Percentiles rank a stretch among this genome's conserved stretches.
Conservation (phyloP, 495 filamentous ascomycete genomes). For the Lasiosphaeris hirsuta region DNA sequence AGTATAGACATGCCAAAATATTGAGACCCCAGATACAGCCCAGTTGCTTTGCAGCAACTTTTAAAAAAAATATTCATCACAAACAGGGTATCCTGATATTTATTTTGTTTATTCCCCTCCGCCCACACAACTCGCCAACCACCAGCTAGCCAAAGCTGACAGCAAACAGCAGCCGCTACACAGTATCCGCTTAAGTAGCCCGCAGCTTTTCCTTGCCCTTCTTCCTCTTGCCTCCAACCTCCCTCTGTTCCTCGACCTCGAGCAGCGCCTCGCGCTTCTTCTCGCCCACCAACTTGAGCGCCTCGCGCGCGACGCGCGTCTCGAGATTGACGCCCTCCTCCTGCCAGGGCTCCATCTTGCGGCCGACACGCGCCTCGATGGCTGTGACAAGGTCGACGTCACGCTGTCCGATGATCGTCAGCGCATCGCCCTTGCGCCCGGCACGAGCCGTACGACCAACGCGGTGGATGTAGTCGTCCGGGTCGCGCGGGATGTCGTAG, state of each 20-base stretch:
- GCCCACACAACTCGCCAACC: too few relatives aligned
- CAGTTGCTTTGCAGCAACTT: too few relatives aligned
- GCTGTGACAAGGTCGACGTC: constrained; percentile 83
- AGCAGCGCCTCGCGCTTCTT: constrained; percentile 87
- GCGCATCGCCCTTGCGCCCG: constrained; percentile 72
- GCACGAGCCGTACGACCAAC: constrained; percentile 94
- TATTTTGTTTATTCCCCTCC: too few relatives aligned
- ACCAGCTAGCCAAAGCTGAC: neutral
- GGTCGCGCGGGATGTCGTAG: constrained; percentile 90
- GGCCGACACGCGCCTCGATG: constrained; percentile 80
- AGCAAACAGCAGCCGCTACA: neutral
- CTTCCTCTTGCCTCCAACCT: constrained; percentile 75
- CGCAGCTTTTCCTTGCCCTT: constrained; percentile 54
- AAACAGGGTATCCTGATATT: too few relatives aligned
- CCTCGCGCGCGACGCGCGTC: constrained; percentile 74
- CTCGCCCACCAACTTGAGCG: constrained; percentile 81
- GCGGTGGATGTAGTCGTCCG: constrained; percentile 96
- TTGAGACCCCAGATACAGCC: too few relatives aligned
- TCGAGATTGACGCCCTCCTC: constrained; percentile 92
- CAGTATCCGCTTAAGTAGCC: neutral
- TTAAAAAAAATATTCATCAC: too few relatives aligned
- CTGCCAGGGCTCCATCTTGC: constrained; percentile 73
- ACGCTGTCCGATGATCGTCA: constrained; percentile 88
- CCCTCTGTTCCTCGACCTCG: constrained; percentile 87
- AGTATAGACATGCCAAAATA: too few relatives aligned